Percentiles rank a stretch among this genome's conserved stretches.
Conservation (phyloP, 208 protist species). For the Leishmania mexicana region DNA sequence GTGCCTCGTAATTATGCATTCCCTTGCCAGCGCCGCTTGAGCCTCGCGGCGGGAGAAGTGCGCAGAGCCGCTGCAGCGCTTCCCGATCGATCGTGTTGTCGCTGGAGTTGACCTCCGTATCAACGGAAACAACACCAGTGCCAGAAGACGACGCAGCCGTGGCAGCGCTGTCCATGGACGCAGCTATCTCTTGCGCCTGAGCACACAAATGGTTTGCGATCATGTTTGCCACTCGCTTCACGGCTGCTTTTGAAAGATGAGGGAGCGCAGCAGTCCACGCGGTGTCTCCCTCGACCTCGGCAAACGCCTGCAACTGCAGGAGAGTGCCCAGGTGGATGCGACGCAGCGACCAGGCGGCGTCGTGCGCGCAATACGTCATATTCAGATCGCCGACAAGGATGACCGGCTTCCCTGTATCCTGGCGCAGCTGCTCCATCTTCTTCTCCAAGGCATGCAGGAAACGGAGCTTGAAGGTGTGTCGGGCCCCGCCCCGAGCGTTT, state of each 20-base stretch:
- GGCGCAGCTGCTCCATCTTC: conserved; percentile 44
- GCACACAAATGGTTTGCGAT: conserved; percentile 45
- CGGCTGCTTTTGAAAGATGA: conserved; percentile 31
- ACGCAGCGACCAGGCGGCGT: conserved; percentile 74
- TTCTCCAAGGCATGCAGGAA: conserved; percentile 58
- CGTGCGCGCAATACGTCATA: conserved; percentile 77
- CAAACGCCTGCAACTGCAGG: conserved; percentile 25
- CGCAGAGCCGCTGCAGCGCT: conserved; percentile 18
- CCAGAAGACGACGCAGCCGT: neutral
- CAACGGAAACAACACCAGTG: conserved; percentile 31
- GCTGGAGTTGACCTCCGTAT: conserved; percentile 13
- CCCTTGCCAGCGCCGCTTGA: conserved; percentile 1
- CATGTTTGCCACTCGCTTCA: conserved; percentile 41
- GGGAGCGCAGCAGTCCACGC: conserved; percentile 38
- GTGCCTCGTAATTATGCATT: conserved; percentile 22
- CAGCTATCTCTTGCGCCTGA: conserved; percentile 14
- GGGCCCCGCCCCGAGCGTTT: conserved; percentile 67
- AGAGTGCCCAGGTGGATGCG: conserved; percentile 57
- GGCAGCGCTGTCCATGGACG: neutral
- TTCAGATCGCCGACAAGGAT: conserved; percentile 88
- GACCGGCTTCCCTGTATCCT: conserved; percentile 58
- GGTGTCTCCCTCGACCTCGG: conserved; percentile 20
- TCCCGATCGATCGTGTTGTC: conserved; percentile 17
- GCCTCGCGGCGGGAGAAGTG: conserved; percentile 5
- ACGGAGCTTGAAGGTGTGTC: conserved; percentile 57